Conservation (phyloP, 495 filamentous ascomycete species). For the Trichoderma erinaceum region DNA sequence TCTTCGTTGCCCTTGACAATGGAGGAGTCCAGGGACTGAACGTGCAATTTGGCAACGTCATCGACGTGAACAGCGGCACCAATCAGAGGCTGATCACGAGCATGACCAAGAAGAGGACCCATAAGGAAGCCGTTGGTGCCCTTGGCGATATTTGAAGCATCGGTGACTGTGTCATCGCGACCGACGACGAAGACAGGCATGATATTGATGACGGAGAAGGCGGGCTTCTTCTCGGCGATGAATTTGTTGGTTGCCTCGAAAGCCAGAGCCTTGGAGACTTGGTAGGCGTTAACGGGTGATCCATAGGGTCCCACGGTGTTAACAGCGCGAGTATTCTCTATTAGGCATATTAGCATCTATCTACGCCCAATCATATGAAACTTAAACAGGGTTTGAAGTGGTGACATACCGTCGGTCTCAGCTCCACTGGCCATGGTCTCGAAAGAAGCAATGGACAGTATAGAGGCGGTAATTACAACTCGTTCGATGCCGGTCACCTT, state of each 20-base stretch:
- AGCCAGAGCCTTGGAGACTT: constrained; percentile 37
- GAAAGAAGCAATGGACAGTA: constrained; percentile 28
- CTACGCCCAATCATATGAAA: constrained; percentile 20
- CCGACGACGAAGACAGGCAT: constrained; percentile 18
- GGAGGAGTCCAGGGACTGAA: constrained; percentile 14
- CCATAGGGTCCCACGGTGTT: constrained; percentile 34
- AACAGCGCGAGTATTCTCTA: constrained; percentile 25
- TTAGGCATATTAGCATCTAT: constrained; percentile 20
- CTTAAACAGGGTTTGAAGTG: constrained; percentile 15
- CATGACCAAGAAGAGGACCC: constrained; percentile 16
- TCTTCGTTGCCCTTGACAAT: constrained; percentile 26
- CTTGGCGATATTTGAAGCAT: constrained; percentile 5
- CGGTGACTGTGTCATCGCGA: constrained; percentile 17
- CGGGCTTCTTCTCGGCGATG: constrained; percentile 33
- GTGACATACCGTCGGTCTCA: constrained; percentile 17
- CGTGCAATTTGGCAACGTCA: constrained; percentile 19
- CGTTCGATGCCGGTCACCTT: constrained; percentile 56
- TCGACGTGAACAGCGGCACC: constrained; percentile 21
- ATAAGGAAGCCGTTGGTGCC: constrained; percentile 19
- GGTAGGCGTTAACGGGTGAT: constrained; percentile 31
- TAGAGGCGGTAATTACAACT: constrained; percentile 50
- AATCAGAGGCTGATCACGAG: not conserved
- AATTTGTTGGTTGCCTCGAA: constrained; percentile 38
- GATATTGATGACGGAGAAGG: constrained; percentile 20
- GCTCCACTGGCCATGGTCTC: not conserved